phyloP scores from a whole-genome alignment of 2,329 filamentous ascomycete genomes.

The Raffaelea albimanens region DNA sequence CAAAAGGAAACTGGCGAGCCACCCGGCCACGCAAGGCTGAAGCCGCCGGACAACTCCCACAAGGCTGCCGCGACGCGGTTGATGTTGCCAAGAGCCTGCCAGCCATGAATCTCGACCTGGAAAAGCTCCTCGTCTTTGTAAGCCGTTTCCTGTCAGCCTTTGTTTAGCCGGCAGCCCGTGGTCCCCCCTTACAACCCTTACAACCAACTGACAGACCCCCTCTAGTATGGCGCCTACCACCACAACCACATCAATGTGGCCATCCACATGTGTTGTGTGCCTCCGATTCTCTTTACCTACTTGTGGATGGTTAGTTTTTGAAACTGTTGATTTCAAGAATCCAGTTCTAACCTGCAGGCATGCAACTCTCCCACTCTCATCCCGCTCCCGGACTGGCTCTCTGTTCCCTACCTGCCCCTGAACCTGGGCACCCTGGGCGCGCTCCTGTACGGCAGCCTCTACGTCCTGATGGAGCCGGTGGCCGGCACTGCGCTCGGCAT shows the following conservation, averaged over 20 bases:
- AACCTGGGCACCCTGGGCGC: slow-evolving; percentile 58
- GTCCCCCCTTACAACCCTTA: background rate
- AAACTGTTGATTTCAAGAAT: background rate
- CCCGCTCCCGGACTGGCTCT: slow-evolving; percentile 56
- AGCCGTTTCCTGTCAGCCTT: slow-evolving; percentile 23
- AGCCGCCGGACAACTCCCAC: too few relatives aligned
- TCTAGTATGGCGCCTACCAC: slow-evolving; percentile 76
- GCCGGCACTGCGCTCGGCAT: slow-evolving; percentile 71
- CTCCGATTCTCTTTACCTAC: slow-evolving; percentile 60
- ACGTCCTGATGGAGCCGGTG: slow-evolving; percentile 88
- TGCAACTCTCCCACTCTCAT: slow-evolving; percentile 55
- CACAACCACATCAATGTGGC: slow-evolving; percentile 66
- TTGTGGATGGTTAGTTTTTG: slow-evolving; percentile 54
- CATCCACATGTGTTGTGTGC: slow-evolving; percentile 75
- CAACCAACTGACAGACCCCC: background rate
- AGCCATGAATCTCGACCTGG: slow-evolving; percentile 62
- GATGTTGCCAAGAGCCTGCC: background rate
- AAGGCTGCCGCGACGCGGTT: too few relatives aligned
- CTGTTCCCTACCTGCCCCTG: slow-evolving; percentile 55
- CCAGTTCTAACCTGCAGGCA: slow-evolving; percentile 34
- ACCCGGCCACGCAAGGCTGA: too few relatives aligned
- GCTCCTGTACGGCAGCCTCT: slow-evolving; percentile 65
- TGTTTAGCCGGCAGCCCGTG: slow-evolving; percentile 1
- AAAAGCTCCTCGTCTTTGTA: slow-evolving; percentile 77
- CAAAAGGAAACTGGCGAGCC: too few relatives aligned